These are phyloP conservation scores for Crataegus laevigata DNA, from an alignment of 306 rosid genomes.

Conservation along the genomic window DNA sequence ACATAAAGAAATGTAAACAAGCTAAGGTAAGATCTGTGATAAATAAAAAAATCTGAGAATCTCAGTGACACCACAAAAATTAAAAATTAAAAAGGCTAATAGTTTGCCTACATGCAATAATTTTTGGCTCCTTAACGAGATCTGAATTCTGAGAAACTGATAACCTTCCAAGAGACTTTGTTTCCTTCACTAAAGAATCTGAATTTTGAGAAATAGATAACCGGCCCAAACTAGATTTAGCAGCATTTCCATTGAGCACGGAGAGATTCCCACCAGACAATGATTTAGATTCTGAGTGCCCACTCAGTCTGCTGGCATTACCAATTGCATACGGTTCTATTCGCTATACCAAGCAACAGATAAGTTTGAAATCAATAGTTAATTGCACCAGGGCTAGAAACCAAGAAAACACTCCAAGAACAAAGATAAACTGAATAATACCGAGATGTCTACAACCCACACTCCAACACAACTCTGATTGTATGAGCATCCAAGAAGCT, in stretches of 20 bases:
- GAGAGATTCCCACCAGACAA: constrained; percentile 54
- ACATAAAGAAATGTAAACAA: neutral
- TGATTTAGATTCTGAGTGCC: constrained; percentile 71
- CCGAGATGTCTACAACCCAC: constrained; percentile 99
- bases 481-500: constrained; percentile 96
- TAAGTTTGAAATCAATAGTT: constrained; percentile 16
- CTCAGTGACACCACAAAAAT: constrained; percentile 12
- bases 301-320: constrained; percentile 58
- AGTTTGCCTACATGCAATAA: constrained; percentile 62
- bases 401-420: constrained; percentile 3
- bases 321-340: constrained; percentile 75
- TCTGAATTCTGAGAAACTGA: constrained; percentile 90
- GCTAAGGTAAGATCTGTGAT: constrained; percentile 4
- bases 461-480: constrained; percentile 99
- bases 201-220: constrained; percentile 68
- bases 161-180: constrained; percentile 80
- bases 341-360: constrained; percentile 46
- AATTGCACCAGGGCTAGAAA: constrained; percentile 19
- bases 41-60: constrained; percentile 7
- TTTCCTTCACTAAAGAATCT: constrained; percentile 71
- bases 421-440: constrained; percentile 23
- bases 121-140: constrained; percentile 65
- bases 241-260: constrained; percentile 50
- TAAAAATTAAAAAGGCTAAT: neutral
- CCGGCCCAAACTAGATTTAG: constrained; percentile 50